Percentiles rank a stretch among this genome's conserved stretches.
Evolutionary conservation across 257 asterid genomes (phyloP).

Genomic region (Striga asiatica): DNA sequence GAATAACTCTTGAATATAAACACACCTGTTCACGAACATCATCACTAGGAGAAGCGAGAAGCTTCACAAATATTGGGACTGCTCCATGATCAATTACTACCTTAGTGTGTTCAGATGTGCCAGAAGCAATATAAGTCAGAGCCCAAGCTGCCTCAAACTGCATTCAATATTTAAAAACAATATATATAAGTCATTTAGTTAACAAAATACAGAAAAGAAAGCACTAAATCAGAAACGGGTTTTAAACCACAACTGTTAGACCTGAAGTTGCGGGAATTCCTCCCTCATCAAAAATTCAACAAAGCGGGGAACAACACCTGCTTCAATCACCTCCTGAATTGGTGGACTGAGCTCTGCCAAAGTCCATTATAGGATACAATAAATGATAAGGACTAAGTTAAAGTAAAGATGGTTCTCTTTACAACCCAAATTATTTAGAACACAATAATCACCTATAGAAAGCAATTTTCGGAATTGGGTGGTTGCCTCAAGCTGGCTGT

Average conservation of each 20-base stretch:
- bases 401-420: background rate
- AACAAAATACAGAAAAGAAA: background rate
- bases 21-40: conserved; percentile 91
- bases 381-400: background rate
- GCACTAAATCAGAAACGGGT: background rate
- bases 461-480: conserved; percentile 70
- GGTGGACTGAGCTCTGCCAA: conserved; percentile 75
- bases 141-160: conserved; percentile 99
- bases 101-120: conserved; percentile 84
- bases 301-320: conserved; percentile 83
- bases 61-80: conserved; percentile 65
- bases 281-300: conserved; percentile 71
- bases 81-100: conserved; percentile 89
- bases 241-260: background rate
- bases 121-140: conserved; percentile 85
- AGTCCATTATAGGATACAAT: background rate
- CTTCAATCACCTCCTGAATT: conserved; percentile 68
- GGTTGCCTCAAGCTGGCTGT: conserved; percentile 60
- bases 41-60: conserved; percentile 75
- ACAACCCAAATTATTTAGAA: background rate
- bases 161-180: background rate
- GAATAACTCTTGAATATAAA: background rate
- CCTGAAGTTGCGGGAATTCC: conserved; percentile 86
- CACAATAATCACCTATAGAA: conserved; percentile 48
- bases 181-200: background rate